Evolutionary conservation across 164 flowering plant genomes (phyloP).

Genomic region (Nelumbo lutea): DNA sequence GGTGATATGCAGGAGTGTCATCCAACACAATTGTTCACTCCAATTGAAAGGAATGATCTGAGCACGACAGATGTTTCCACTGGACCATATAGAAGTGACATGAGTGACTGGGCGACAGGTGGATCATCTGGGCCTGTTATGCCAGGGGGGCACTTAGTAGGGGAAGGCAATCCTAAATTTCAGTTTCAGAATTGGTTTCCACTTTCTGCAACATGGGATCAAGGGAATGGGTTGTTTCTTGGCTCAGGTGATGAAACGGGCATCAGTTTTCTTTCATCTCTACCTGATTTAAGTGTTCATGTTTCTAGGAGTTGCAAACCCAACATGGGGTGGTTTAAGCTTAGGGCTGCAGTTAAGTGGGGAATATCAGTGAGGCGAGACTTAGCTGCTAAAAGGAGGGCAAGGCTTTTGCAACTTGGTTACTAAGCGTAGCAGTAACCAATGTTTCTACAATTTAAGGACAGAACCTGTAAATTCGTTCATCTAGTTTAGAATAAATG

Average conservation of each 20-base stretch:
- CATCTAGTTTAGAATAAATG: constrained; percentile 2
- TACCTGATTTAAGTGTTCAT: constrained; percentile 13
- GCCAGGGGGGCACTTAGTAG: constrained; percentile 9
- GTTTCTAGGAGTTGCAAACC: constrained; percentile 21
- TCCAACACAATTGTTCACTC: constrained; percentile 11
- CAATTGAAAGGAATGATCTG: constrained; percentile 19
- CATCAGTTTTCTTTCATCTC: constrained; percentile 10
- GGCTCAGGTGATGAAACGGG: constrained; percentile 17
- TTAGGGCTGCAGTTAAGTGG: constrained; percentile 46
- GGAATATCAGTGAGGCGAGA: constrained; percentile 23
- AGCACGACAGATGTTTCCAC: constrained; percentile 4
- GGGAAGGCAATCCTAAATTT: constrained; percentile 16
- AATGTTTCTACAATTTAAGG: constrained; percentile 6
- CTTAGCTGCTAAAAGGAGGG: constrained; percentile 36
- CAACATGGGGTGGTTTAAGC: constrained; percentile 45
- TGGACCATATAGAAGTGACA: constrained; percentile 12
- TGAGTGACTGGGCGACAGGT: constrained; percentile 19
- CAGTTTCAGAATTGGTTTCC: constrained; percentile 23
- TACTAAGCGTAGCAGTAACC: neutral
- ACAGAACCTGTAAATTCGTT: constrained; percentile 3
- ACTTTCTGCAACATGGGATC: constrained; percentile 18
- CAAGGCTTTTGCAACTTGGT: constrained; percentile 6
- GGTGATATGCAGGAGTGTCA: constrained; percentile 11
- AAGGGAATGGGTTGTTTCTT: constrained; percentile 17
- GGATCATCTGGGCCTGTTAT: constrained; percentile 11